Evolutionary conservation across 805 yeast genomes (phyloP), one percentile per base, ranked within the genome.

Genomic region (Candida multigemmis): DNA sequence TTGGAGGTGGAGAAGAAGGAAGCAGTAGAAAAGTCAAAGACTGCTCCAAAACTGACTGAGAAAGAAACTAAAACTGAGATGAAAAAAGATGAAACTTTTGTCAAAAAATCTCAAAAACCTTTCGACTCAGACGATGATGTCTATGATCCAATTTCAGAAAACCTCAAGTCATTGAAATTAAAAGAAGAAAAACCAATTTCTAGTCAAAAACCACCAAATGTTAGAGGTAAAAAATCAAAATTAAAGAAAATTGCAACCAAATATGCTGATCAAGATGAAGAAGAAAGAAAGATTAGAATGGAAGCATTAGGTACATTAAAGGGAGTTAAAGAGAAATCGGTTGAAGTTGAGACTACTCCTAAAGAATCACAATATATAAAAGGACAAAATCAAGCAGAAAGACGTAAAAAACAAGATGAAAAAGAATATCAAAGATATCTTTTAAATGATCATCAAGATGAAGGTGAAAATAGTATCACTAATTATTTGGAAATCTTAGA

Each of bases 261-360:
- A 45, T 89, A 89, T 44, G 84, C 77, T 3, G 86, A 80, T 33
- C 97, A 89, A 53, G 97, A 89, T 48, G 96, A 84, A 27, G 91
- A 82, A 31, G 97, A 89, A 42, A 69, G 86, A 30, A 42, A 54
- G 24, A 41, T 78, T 31, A 67, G 93, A 37, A 74, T 89, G 81
- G 74, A 79, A 32, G 82, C 80, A 2, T 56, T 89, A 22, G 97
- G 97, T 4, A 82, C 94, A 0, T 59, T 83, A 44, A 85, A 84
- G 38, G 75, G 71, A 36, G 56, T 55, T 4, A 29, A 32, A 13
- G 40, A 28, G 15, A 30, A 23, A 14, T 23, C 19, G 12, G 22
- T 25, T 8, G 37, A 32, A 27, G 19, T 21, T 9, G 33, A 56
- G 24, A 42, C 53, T 23, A 42, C 41, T 10, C 16, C 13, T 20